Evolutionary conservation across 2,329 filamentous ascomycete genomes (phyloP).

Genomic region (Clarireedia hainanense): DNA sequence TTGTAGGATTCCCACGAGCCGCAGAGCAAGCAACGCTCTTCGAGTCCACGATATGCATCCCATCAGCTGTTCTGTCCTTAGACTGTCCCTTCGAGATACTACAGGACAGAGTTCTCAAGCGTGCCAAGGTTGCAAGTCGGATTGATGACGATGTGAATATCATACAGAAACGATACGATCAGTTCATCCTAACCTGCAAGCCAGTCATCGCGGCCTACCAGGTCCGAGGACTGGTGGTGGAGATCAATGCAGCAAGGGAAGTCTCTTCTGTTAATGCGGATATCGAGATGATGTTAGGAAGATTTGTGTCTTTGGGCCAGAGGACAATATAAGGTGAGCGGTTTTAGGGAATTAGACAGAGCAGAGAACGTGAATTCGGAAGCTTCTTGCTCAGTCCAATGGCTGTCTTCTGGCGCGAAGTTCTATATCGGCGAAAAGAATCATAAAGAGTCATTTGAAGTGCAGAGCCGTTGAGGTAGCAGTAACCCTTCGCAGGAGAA

Average conservation of each 20-base stretch:
- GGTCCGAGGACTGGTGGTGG: background rate
- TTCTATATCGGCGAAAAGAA: too few relatives aligned
- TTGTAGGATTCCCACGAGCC: slow-evolving; percentile 1
- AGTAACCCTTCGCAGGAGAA: too few relatives aligned
- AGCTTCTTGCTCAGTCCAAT: too few relatives aligned
- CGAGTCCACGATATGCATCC: background rate
- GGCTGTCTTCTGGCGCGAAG: too few relatives aligned
- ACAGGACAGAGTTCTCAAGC: background rate
- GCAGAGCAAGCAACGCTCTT: background rate
- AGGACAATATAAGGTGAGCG: too few relatives aligned
- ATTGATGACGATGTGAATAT: background rate
- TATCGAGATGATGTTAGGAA: background rate
- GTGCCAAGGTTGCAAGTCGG: background rate
- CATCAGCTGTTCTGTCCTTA: background rate
- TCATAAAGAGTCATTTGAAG: too few relatives aligned
- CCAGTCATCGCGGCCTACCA: slow-evolving; percentile 1
- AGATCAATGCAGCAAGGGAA: background rate
- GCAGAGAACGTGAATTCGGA: too few relatives aligned
- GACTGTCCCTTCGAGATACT: background rate
- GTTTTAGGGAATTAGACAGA: too few relatives aligned
- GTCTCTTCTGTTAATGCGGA: background rate
- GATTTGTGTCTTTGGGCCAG: background rate
- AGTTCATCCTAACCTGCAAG: background rate
- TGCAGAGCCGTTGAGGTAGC: too few relatives aligned
- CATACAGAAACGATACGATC: background rate